Conservation (phyloP, 495 filamentous ascomycete species). For the Aspergillus bridgeri region DNA sequence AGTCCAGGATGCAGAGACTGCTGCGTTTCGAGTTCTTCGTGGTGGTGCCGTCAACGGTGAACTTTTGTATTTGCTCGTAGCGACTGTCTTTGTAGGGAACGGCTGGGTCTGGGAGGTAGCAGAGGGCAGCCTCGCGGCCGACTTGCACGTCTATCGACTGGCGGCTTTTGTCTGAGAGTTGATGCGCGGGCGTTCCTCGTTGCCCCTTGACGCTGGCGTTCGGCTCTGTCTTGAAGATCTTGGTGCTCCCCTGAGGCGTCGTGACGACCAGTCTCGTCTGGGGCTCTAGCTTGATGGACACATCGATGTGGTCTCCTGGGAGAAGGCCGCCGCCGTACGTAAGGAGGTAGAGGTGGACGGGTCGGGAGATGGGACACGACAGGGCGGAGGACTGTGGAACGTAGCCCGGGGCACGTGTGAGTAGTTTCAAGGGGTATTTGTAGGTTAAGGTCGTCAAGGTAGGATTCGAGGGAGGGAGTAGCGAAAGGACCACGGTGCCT, state of each 20-base stretch:
- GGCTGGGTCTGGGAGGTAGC: conserved; percentile 89
- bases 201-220: conserved; percentile 34
- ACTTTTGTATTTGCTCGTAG: conserved; percentile 79
- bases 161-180: conserved; percentile 51
- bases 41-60: conserved; percentile 58
- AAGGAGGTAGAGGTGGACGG: conserved; percentile 75
- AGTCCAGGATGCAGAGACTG: conserved; percentile 80
- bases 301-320: conserved; percentile 74
- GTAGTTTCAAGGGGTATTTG: conserved; percentile 92
- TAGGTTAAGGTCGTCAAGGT: conserved; percentile 74
- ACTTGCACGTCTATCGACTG: conserved; percentile 68
- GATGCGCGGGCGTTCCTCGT: conserved; percentile 24
- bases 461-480: conserved; percentile 68
- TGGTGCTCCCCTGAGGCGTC: conserved; percentile 88
- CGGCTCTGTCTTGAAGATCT: conserved; percentile 78
- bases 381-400: conserved; percentile 28
- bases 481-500: conserved; percentile 68
- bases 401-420: conserved; percentile 58
- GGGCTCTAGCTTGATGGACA: conserved; percentile 61
- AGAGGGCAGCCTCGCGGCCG: conserved; percentile 61
- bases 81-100: conserved; percentile 80
- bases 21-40: conserved; percentile 39
- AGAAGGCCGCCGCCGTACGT: conserved; percentile 95
- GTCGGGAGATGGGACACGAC: conserved; percentile 27
- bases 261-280: conserved; percentile 73